Evolutionary conservation across 495 filamentous ascomycete genomes (phyloP).

Genomic region (Penicillium psychrofluorescens): DNA sequence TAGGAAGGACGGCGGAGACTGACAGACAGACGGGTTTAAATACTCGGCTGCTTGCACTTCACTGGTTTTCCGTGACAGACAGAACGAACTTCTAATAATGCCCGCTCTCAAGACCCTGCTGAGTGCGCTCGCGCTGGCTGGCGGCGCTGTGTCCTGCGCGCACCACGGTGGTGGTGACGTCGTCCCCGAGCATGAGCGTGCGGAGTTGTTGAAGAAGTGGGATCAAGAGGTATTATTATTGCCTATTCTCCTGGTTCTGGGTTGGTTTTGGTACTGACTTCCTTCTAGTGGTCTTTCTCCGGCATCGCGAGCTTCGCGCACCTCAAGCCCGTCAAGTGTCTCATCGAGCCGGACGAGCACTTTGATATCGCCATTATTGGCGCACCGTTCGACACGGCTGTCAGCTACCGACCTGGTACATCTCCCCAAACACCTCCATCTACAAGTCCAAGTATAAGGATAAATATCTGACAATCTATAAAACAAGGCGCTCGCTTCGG

Average conservation of each 20-base stretch:
- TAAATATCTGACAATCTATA: slow-evolving; percentile 26
- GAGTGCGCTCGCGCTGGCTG: slow-evolving; percentile 30
- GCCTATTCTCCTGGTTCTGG: background rate
- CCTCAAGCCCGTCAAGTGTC: slow-evolving; percentile 63
- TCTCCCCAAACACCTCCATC: background rate
- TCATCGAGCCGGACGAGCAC: slow-evolving; percentile 54
- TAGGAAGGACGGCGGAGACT: slow-evolving; percentile 15
- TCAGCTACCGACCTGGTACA: slow-evolving; percentile 67
- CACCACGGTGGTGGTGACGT: slow-evolving; percentile 34
- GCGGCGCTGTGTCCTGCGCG: slow-evolving; percentile 27
- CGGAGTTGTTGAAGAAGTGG: slow-evolving; percentile 46
- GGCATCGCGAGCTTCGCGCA: slow-evolving; percentile 80
- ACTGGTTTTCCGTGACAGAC: too few species aligned
- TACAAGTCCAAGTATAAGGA: slow-evolving; percentile 13
- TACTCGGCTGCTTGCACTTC: too few species aligned
- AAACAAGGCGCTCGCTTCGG: slow-evolving; percentile 67
- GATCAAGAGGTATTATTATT: slow-evolving; percentile 37
- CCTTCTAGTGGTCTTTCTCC: slow-evolving; percentile 60
- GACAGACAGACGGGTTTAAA: too few species aligned
- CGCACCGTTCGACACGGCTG: slow-evolving; percentile 78
- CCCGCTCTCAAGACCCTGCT: slow-evolving; percentile 21
- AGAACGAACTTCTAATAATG: background rate
- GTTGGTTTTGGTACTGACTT: background rate
- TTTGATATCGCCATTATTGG: slow-evolving; percentile 81
- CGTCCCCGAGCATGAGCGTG: slow-evolving; percentile 32